A percentile compares a stretch with the other conserved stretches of the same genome.
Evolutionary conservation across 176 grass and related monocot species (phyloP).

Genomic region (Bolboschoenus planiculmis): DNA sequence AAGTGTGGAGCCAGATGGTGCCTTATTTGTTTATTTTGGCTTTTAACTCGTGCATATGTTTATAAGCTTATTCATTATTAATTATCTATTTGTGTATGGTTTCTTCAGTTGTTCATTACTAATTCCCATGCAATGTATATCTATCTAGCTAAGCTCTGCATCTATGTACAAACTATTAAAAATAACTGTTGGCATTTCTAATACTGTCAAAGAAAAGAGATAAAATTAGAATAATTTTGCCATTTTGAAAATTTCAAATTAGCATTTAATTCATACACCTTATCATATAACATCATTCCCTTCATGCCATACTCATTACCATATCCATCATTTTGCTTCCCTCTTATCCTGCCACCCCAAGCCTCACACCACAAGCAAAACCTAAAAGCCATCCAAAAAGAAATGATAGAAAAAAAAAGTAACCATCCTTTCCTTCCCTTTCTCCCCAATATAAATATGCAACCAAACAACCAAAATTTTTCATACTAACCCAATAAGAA

Average conservation of each 20-base stretch:
- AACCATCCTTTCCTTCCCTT: constrained; percentile 21
- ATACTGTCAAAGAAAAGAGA: background rate
- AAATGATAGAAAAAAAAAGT: background rate
- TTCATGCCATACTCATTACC: constrained; percentile 28
- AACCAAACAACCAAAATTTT: constrained; percentile 6
- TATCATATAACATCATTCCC: constrained; percentile 41
- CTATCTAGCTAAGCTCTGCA: background rate
- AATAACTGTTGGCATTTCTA: background rate
- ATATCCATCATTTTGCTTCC: constrained; percentile 57
- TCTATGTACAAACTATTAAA: background rate
- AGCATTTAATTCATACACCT: background rate
- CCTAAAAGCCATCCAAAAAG: constrained; percentile 14
- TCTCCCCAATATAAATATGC: constrained; percentile 18
- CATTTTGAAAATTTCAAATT: background rate
- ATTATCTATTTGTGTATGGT: background rate
- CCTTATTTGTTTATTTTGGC: background rate
- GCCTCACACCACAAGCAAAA: constrained; percentile 60
- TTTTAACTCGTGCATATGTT: background rate
- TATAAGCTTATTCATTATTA: background rate
- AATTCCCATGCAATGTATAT: background rate
- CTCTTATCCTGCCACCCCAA: constrained; percentile 33
- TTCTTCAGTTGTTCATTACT: background rate
- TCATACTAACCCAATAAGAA: constrained; percentile 11
- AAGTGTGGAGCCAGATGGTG: background rate
- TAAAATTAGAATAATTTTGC: background rate